Base-by-base conservation (phyloP, 208 protist species). In the Phytomonas sp. region DNA sequence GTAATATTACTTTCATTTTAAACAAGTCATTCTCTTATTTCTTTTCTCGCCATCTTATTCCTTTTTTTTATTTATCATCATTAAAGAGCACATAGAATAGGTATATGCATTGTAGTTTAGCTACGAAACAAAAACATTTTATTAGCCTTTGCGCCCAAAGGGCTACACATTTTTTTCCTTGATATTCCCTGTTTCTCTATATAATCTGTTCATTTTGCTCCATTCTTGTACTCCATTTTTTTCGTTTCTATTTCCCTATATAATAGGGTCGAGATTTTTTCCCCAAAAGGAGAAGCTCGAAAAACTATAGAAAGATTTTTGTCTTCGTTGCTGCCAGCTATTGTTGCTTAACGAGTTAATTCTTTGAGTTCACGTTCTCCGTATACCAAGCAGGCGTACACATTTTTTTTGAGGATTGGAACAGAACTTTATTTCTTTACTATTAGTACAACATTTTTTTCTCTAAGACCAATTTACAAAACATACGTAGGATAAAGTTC, bases 181-280 rank as follows among this genome's bases (percentile, higher is more conserved):
- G 46, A 20, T 68, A 60, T 40, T 59, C 31, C 59, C 51, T 68
- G 37, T 53, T 68, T 68, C 13, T 68, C 65, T 68, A 23, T 40
- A 75, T 62, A 75, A 75, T 66, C 46, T 62, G 56, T 65, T 34
- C 46, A 7, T 17, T 40, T 56, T 56, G 46, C 6, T 7, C 46
- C 20, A 56, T 56, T 46, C 33, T 43, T 46, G 8, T 43, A 36
- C 53, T 67, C 46, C 63, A 67, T 32, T 29, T 43, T 40, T 67
- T 29, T 66, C 28, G 0, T 70, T 59, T 70, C 0, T 29, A 46
- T 32, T 20, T 72, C 26, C n/a, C 40, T 43, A n/a, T 43, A 51
- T 65, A 56, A 56, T 56, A 56, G 46, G 46, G 26, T 20, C 20
- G 5, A 6, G 11, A 26, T 56, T 56, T 26, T 56, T 56, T 56